Evolutionary conservation across 805 yeast genomes (phyloP).

Genomic region (Kockiozyma suomiensis): DNA sequence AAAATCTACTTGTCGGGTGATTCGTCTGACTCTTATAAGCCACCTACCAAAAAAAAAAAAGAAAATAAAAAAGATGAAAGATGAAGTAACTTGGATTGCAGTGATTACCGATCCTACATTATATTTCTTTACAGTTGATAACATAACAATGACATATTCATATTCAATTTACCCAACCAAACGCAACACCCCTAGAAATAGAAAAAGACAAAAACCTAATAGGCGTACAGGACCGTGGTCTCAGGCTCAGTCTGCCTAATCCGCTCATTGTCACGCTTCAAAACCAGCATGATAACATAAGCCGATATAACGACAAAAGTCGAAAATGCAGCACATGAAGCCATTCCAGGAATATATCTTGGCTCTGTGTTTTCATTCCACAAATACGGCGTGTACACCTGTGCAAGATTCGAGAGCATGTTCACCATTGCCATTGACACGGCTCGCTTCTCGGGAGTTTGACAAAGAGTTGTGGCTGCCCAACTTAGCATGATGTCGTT

Average conservation of each 20-base stretch:
- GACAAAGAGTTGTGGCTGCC: slow-evolving; percentile 42
- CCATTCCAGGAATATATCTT: slow-evolving; percentile 16
- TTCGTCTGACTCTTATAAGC: too few relatives aligned
- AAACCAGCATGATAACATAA: background rate
- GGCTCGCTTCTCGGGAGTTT: slow-evolving; percentile 52
- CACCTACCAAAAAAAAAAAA: too few relatives aligned
- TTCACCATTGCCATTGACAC: slow-evolving; percentile 48
- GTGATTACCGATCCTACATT: too few relatives aligned
- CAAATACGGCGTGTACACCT: slow-evolving; percentile 25
- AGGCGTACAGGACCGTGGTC: slow-evolving; percentile 19
- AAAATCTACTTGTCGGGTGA: too few relatives aligned
- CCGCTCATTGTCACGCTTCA: slow-evolving; percentile 18
- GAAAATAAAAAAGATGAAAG: too few relatives aligned
- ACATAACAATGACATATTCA: too few relatives aligned
- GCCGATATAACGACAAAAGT: slow-evolving; percentile 6
- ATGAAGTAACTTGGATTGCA: too few relatives aligned
- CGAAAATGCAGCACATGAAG: slow-evolving; percentile 14
- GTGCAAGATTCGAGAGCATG: slow-evolving; percentile 19
- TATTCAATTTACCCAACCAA: too few relatives aligned
- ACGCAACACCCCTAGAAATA: background rate
- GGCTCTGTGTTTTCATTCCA: slow-evolving; percentile 16
- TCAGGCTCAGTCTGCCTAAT: slow-evolving; percentile 16
- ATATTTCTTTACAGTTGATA: too few relatives aligned
- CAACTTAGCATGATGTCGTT: slow-evolving; percentile 27
- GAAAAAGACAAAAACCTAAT: background rate